phyloP scores from a whole-genome alignment of 2,329 filamentous ascomycete species.

The Harringtonia aguacate region DNA sequence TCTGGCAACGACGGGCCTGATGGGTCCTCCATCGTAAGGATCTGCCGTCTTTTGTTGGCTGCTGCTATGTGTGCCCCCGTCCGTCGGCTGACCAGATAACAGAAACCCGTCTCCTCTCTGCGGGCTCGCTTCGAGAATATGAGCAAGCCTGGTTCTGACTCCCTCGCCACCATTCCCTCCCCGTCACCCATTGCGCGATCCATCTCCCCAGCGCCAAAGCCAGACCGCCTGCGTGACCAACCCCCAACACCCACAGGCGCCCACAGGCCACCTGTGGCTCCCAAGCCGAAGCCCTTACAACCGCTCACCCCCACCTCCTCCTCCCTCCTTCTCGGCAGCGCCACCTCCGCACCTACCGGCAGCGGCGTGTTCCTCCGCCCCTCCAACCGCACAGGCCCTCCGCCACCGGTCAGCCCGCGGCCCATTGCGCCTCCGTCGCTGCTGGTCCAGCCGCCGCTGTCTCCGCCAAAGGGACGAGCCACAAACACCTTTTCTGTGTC shows the following conservation, averaged over 20 bases:
- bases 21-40: constrained; percentile 62
- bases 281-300: constrained; percentile 28
- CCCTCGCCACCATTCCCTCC: constrained; percentile 1
- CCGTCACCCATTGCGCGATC: constrained; percentile 16
- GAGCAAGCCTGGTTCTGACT: constrained; percentile 34
- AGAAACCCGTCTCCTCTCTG: constrained; percentile 76
- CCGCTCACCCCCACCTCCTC: neutral
- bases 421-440: constrained; percentile 50
- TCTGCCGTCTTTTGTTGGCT: neutral
- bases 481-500: constrained; percentile 19
- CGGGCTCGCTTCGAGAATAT: constrained; percentile 76
- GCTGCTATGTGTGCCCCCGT: neutral
- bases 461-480: constrained; percentile 45
- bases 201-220: constrained; percentile 28
- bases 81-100: neutral
- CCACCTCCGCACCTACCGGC: neutral
- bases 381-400: constrained; percentile 33
- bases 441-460: constrained; percentile 58
- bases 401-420: constrained; percentile 34
- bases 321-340: neutral
- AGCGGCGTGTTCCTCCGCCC: constrained; percentile 10
- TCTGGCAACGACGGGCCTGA: constrained; percentile 51
- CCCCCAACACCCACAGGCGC: constrained; percentile 14
- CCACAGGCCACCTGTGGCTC: constrained; percentile 24
- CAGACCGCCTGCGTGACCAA: constrained; percentile 28